These are phyloP conservation scores for Fraxinus nigra DNA, from an alignment of 305 asterid genomes.

Conservation along the genomic window DNA sequence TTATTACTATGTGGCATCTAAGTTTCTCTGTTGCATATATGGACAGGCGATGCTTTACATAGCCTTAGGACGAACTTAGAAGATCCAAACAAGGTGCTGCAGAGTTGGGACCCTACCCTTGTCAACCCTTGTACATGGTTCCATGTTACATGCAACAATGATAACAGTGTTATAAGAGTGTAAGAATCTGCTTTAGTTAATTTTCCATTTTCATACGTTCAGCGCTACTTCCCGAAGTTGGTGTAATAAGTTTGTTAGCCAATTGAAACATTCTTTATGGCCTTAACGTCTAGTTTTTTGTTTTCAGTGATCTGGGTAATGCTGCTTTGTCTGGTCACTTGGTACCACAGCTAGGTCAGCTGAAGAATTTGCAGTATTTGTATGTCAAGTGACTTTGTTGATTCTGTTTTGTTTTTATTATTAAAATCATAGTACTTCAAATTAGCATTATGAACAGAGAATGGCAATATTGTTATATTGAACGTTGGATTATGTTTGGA, in stretches of 20 bases:
- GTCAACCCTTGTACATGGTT: conserved; percentile 99
- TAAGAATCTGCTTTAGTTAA: conserved; percentile 35
- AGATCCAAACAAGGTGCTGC: conserved; percentile 91
- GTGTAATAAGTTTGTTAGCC: conserved; percentile 1
- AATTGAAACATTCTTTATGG: neutral
- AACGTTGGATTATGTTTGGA: neutral
- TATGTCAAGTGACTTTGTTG: conserved; percentile 36
- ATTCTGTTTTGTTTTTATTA: neutral
- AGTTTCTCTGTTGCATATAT: neutral
- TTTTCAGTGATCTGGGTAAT: conserved; percentile 87
- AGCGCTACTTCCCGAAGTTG: conserved; percentile 4
- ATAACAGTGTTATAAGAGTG: conserved; percentile 97
- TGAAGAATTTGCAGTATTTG: conserved; percentile 96
- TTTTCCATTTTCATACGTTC: conserved; percentile 7
- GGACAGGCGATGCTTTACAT: conserved; percentile 87
- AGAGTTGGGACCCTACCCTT: conserved; percentile 99
- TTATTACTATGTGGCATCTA: conserved; percentile 12
- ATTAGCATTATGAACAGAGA: neutral
- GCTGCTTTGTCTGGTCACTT: conserved; percentile 89
- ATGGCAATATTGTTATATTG: neutral
- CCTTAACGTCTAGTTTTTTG: conserved; percentile 15
- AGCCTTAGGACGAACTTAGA: conserved; percentile 65
- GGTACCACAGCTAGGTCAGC: conserved; percentile 82
- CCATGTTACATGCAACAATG: conserved; percentile 97
- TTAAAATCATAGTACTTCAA: neutral